Percentiles rank a stretch among this genome's conserved stretches.
These are phyloP conservation scores for Diaporthe sp. DNA, from an alignment of 2,329 filamentous ascomycete genomes.

Conservation along the genomic window DNA sequence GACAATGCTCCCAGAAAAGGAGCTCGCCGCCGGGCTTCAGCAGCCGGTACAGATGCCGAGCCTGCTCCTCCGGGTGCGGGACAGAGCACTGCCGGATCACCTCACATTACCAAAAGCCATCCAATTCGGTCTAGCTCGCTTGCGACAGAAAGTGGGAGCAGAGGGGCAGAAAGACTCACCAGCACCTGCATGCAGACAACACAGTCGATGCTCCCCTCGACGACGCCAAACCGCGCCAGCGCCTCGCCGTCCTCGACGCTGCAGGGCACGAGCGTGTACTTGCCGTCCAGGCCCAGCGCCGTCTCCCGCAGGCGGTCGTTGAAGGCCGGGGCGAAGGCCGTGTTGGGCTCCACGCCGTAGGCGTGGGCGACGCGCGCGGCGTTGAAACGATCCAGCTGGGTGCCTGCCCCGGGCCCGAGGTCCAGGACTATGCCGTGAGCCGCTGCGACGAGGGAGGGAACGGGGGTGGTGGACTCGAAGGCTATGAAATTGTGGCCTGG, in stretches of 20 bases:
- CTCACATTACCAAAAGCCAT: neutral
- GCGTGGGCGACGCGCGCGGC: constrained; percentile 44
- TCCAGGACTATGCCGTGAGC: constrained; percentile 52
- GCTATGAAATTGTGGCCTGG: constrained; percentile 18
- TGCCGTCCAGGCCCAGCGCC: constrained; percentile 44
- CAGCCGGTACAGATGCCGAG: constrained; percentile 50
- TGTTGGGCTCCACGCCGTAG: constrained; percentile 55
- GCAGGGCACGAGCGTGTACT: constrained; percentile 50
- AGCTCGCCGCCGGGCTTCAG: constrained; percentile 57
- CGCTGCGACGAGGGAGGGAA: constrained; percentile 31
- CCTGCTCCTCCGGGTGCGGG: constrained; percentile 40
- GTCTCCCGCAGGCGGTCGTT: constrained; percentile 41
- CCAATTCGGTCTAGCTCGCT: no score
- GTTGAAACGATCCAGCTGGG: constrained; percentile 53
- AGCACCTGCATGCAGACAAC: constrained; percentile 56
- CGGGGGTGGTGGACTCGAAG: constrained; percentile 31
- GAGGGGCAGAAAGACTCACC: neutral
- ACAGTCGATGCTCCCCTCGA: constrained; percentile 49
- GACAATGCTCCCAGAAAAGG: constrained; percentile 57
- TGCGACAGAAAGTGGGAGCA: neutral
- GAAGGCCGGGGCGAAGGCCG: constrained; percentile 45
- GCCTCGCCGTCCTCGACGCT: constrained; percentile 52
- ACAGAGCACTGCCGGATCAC: constrained; percentile 47
- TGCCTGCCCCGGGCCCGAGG: constrained; percentile 55
- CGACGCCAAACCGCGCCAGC: constrained; percentile 49